Evolutionary conservation across 108 stramenopile species (phyloP), one percentile per base, ranked within the genome.

Genomic region (Fragilaria crotonensis): DNA sequence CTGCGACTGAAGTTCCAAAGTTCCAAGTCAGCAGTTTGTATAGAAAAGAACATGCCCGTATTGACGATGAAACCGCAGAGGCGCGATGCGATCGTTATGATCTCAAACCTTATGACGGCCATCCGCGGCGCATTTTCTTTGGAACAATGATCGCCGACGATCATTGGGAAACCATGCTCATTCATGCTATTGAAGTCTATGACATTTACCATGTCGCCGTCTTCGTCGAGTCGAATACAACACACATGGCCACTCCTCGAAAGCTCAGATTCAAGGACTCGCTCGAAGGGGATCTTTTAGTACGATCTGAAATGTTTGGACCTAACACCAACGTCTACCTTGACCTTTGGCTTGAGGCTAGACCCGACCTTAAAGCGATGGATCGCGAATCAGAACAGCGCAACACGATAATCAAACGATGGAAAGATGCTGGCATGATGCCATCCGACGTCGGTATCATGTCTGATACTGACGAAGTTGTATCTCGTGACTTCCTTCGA

Each of bases 391-490:
- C 70, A 19, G 32, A 67, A 20, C 83, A 84, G 48, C 66, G 83
- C 14, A 63, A 81, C 32, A 60, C 46, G 26, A 73, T 78, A 33
- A 30, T 53, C 2, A 59, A 72, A 31, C 47, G 73, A 57, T 85
- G 84, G 84, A 66, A 54, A 21, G 31, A 64, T 33, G 47, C 75
- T 48, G 84, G 84, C 19, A 85, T 85, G 84, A 62, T 44, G 44
- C 30, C 28, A 0, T 58, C 76, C 11, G 84, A 85, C 51, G 49
- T 85, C 4, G 84, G 65, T 0, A 60, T 79, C 25, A 48, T 85
- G 33, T 54, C 59, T 0, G 84, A 85, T 68, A 26, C 59, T 0
- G 84, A 85, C 57, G 84, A 85, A 50, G 57, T 67, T 0, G 70
- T 64, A 22, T 63, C 73, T 7, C 29, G 84, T n/a, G 84, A 85